These are phyloP conservation scores for Ceratobasidium papillatum DNA, from an alignment of 1,284 basidiomycete genomes.

Conservation along the genomic window DNA sequence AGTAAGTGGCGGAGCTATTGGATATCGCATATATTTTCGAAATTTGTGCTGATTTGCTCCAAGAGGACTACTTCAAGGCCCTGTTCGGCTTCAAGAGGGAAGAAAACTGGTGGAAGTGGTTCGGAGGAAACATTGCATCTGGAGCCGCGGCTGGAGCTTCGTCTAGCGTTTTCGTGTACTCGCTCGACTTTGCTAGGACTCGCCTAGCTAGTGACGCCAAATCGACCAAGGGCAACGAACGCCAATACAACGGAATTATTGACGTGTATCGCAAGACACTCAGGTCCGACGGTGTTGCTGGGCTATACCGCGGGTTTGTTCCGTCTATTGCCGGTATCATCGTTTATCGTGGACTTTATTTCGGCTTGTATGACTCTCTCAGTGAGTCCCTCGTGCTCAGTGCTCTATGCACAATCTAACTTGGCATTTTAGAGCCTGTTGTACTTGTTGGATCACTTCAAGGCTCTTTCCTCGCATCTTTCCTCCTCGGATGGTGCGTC, in stretches of 20 bases:
- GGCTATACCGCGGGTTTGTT: slow-evolving; percentile 95
- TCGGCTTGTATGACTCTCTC: slow-evolving; percentile 93
- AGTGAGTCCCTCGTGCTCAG: slow-evolving; percentile 61
- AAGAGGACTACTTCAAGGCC: slow-evolving; percentile 98
- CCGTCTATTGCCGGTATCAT: slow-evolving; percentile 95
- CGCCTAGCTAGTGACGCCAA: slow-evolving; percentile 97
- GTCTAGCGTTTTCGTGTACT: slow-evolving; percentile 96
- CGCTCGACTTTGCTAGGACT: slow-evolving; percentile 96
- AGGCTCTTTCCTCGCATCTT: slow-evolving; percentile 91
- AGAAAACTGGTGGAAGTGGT: slow-evolving; percentile 91
- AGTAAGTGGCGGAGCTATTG: slow-evolving; percentile 61
- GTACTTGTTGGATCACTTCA: slow-evolving; percentile 87
- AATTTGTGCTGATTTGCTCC: slow-evolving; percentile 44
- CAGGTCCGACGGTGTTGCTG: slow-evolving; percentile 85
- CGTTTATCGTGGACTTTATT: slow-evolving; percentile 96
- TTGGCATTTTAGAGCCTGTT: slow-evolving; percentile 73
- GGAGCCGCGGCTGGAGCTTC: slow-evolving; percentile 98
- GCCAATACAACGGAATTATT: slow-evolving; percentile 95
- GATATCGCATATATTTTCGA: background rate
- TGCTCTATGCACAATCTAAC: background rate
- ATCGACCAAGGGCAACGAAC: slow-evolving; percentile 79
- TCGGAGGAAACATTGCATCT: slow-evolving; percentile 91
- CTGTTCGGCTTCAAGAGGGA: slow-evolving; percentile 91
- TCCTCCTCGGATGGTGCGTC: slow-evolving; percentile 92
- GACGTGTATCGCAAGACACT: slow-evolving; percentile 96